Evolutionary conservation across 768 basidiomycete genomes (phyloP).

Genomic region (Rhizopogon salebrosus): DNA sequence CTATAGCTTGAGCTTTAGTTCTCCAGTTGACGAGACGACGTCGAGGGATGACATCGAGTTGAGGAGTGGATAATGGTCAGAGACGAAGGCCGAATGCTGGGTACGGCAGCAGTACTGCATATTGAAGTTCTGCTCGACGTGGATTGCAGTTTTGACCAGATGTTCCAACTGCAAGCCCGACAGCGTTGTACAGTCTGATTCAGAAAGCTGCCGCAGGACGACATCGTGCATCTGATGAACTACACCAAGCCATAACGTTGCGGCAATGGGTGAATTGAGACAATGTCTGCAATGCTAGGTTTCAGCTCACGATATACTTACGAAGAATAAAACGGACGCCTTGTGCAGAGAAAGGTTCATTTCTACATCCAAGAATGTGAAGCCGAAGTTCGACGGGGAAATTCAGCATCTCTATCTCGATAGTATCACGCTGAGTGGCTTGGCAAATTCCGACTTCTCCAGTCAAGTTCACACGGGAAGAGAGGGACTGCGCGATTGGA

Average conservation of each 20-base stretch:
- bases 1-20: slow-evolving; percentile 13
- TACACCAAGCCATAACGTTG: slow-evolving; percentile 15
- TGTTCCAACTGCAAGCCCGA: slow-evolving; percentile 10
- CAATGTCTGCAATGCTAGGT: slow-evolving; percentile 15
- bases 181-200: slow-evolving; percentile 10
- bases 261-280: slow-evolving; percentile 11
- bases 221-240: slow-evolving; percentile 7
- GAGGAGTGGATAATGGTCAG: slow-evolving; percentile 15
- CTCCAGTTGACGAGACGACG: slow-evolving; percentile 37
- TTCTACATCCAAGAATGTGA: slow-evolving; percentile 11
- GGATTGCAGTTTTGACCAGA: slow-evolving; percentile 6
- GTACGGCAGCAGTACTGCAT: slow-evolving; percentile 10
- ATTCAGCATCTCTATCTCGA: neutral
- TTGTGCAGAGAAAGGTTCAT: slow-evolving; percentile 15
- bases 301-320: neutral
- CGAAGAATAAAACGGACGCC: slow-evolving; percentile 3
- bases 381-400: slow-evolving; percentile 17
- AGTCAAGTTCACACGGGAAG: too few species aligned
- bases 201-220: too few species aligned
- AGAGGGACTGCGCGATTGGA: neutral
- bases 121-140: slow-evolving; percentile 11
- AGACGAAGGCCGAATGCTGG: slow-evolving; percentile 12
- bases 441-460: too few species aligned
- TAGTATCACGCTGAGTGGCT: neutral
- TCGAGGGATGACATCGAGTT: slow-evolving; percentile 28